phyloP scores from a whole-genome alignment of 371 early-diverging fungal genomes.

The Mucor irregularis region DNA sequence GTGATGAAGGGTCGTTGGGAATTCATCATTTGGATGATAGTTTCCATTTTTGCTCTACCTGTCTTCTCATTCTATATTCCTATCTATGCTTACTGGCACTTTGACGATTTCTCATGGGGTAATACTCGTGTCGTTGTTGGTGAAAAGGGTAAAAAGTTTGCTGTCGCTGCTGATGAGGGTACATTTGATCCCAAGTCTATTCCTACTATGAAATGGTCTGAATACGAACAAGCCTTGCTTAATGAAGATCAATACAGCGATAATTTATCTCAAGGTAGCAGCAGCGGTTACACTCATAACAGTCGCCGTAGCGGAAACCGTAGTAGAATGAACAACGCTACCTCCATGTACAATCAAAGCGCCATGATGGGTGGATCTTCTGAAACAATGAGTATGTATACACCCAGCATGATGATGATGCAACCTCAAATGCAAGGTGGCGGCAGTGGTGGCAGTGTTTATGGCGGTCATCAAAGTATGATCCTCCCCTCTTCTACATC shows the following conservation, averaged over 20 bases:
- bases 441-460: constrained; percentile 14
- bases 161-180: constrained; percentile 48
- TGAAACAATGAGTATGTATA: constrained; percentile 29
- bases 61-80: constrained; percentile 83
- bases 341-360: constrained; percentile 2
- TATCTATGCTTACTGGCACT: constrained; percentile 93
- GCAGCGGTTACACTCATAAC: constrained; percentile 26
- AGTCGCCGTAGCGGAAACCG: constrained; percentile 17
- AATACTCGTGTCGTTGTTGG: constrained; percentile 90
- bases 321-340: background rate
- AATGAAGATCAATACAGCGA: constrained; percentile 49
- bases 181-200: constrained; percentile 57
- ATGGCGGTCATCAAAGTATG: constrained; percentile 29
- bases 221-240: constrained; percentile 80
- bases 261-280: constrained; percentile 37
- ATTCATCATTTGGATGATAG: constrained; percentile 96
- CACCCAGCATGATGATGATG: constrained; percentile 5
- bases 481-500: constrained; percentile 35
- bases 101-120: constrained; percentile 98
- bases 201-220: constrained; percentile 85
- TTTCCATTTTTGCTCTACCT: constrained; percentile 86
- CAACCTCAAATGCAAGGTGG: constrained; percentile 14
- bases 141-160: constrained; percentile 72
- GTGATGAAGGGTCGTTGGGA: constrained; percentile 86
- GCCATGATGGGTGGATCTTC: constrained; percentile 5